Base-by-base conservation (phyloP, 176 grass and related monocot genomes). In the Canna indica region DNA sequence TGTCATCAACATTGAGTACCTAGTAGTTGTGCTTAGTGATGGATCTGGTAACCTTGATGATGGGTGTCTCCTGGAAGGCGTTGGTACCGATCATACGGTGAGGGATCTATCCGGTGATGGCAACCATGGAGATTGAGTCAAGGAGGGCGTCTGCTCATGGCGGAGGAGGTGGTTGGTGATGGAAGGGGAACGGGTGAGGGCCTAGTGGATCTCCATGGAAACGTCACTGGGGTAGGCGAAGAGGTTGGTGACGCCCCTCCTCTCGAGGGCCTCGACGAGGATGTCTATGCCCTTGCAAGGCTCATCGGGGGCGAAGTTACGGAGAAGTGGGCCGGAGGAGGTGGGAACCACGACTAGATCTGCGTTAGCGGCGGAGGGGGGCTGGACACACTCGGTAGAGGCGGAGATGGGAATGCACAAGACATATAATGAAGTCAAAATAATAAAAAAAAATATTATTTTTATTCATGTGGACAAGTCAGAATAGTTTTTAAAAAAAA, bases 141-240 rank as follows among this genome's bases (percentile, higher is more conserved):
- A 99, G 94, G 28, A 99, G 85, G 20, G 94, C 94, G 72, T 99
- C 94, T 2, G 94, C 81, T 99, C 94, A 79, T 99, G 94, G 32
- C 94, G 86, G 65, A 90, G 80, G 45, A 99, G 89, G 80, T 99
- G 94, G 74, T 99, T 99, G 59, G 76, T 52, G 69, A 99, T 99
- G 47, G 57, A 67, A 0, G 89, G 94, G 47, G 94, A 99, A 15
- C 94, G 90, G 15, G 94, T 99, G 22, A 99, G 90, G 18, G 94
- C 94, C 83, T 99, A 89, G 84, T 99, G 94, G 84, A 99, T 99
- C 84, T 99, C 94, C 94, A 99, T 90, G 71, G 94, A 99, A 20
- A 90, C 94, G 71, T 90, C 94, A 69, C 94, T 86, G 0, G 94
- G 94, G 77, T 99, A 99, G 34, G 84, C 94, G 80, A 99, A 99